Percentiles rank a stretch among this genome's conserved stretches.
Conservation (phyloP, 306 rosid species). For the Oxytropis ochrocephala region DNA sequence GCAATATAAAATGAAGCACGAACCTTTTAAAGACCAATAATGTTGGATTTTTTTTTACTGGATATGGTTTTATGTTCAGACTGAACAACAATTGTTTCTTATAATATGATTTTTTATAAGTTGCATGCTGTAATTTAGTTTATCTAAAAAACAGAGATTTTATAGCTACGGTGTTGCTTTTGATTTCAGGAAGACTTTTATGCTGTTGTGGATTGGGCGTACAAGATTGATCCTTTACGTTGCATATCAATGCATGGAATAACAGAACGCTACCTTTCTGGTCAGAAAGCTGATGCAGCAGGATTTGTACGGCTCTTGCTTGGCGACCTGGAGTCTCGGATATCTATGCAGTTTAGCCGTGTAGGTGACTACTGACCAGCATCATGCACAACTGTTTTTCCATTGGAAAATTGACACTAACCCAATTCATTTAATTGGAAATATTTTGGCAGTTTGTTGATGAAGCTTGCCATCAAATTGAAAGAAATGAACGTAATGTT, state of each 20-base stretch:
- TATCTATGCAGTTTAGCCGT: conserved; percentile 84
- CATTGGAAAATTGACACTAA: conserved; percentile 18
- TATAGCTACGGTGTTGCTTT: not conserved
- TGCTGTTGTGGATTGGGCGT: conserved; percentile 99
- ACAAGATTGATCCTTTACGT: conserved; percentile 97
- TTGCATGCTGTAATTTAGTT: not conserved
- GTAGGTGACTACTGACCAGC: conserved; percentile 48
- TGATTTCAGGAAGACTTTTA: conserved; percentile 93
- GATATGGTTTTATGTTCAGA: not conserved
- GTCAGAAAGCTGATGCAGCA: conserved; percentile 99
- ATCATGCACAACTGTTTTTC: conserved; percentile 7
- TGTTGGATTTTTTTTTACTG: not conserved
- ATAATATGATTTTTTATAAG: not conserved
- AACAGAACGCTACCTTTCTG: conserved; percentile 95
- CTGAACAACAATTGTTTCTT: not conserved
- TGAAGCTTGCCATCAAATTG: conserved; percentile 99
- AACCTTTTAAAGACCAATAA: not conserved
- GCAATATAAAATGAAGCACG: not conserved
- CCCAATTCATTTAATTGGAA: conserved; percentile 4
- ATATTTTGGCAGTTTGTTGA: conserved; percentile 75
- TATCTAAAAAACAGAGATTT: not conserved
- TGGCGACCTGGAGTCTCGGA: conserved; percentile 83
- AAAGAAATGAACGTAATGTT: conserved; percentile 90
- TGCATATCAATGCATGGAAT: conserved; percentile 99
- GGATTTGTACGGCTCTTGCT: conserved; percentile 98